Evolutionary conservation across 208 protist species (phyloP), one percentile per base, ranked within the genome.

Genomic region (Vickermania ingenoplastis): DNA sequence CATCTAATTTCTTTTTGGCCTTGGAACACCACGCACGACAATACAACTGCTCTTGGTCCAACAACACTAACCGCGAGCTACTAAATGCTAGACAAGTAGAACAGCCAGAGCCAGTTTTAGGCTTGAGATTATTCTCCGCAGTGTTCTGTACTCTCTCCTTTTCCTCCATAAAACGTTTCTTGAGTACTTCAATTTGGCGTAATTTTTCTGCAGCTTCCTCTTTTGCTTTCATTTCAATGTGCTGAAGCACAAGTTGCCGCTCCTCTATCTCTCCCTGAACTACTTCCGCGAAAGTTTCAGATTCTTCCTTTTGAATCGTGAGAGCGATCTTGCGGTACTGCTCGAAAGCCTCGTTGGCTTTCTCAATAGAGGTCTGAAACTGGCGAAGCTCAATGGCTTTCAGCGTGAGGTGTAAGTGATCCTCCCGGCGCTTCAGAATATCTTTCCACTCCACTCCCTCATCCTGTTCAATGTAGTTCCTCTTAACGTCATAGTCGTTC

Each of bases 341-440:
- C 13, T 2, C n/a, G 1, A 69, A 52, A 14, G 76, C 31, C 0
- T 69, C 73, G 63, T 70, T 66, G 14, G 54, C 51, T 1, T 75
- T 31, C 53, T 75, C 60, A 24, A 60, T 63, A 28, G 65, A 55
- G 31, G 68, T 62, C 51, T 82, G 71, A 26, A 82, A 28, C 1
- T 51, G 36, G 0, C 75, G 75, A 31, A 81, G 61, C 28, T 71
- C 41, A 41, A 63, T 14, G 13, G 65, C 61, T 29, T 80, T 65
- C 4, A 55, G 56, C 2, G 67, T 64, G 21, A 81, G 65, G 11
- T 45, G 41, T 17, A 51, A 53, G 27, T 73, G 67, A 11, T 67
- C 59, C 36, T 26, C 28, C 23, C 64, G 58, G 1, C 59, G 45
- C 0, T 49, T 26, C 3, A 45, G 2, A 2, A 86, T n/a, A 11